phyloP scores from a whole-genome alignment of 2,329 filamentous ascomycete genomes.

The Lecanosticta acicola region DNA sequence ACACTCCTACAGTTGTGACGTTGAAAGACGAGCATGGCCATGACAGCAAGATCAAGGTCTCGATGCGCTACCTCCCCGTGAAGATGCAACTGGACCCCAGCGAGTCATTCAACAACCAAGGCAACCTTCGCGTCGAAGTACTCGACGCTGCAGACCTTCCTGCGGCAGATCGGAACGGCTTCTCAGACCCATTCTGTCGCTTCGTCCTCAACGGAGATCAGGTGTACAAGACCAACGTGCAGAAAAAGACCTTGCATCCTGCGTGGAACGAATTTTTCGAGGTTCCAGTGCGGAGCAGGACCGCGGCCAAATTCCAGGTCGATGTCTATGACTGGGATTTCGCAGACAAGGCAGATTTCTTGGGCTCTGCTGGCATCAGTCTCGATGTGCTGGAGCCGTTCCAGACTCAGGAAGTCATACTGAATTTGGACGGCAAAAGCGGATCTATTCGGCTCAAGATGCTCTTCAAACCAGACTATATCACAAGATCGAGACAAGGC shows the following conservation, averaged over 20 bases:
- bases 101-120: slow-evolving; percentile 99
- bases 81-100: slow-evolving; percentile 89
- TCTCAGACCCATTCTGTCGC: slow-evolving; percentile 93
- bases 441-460: slow-evolving; percentile 76
- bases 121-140: slow-evolving; percentile 86
- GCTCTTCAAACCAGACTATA: slow-evolving; percentile 88
- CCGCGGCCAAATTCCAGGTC: slow-evolving; percentile 73
- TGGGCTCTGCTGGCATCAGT: slow-evolving; percentile 73
- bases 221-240: slow-evolving; percentile 88
- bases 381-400: slow-evolving; percentile 81
- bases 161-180: slow-evolving; percentile 90
- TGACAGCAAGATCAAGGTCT: slow-evolving; percentile 76
- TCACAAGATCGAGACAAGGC: slow-evolving; percentile 78
- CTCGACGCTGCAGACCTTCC: slow-evolving; percentile 83
- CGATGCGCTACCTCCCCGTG: slow-evolving; percentile 89
- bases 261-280: slow-evolving; percentile 97
- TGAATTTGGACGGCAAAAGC: slow-evolving; percentile 81
- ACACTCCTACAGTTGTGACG: slow-evolving; percentile 79
- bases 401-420: slow-evolving; percentile 65
- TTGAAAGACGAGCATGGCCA: slow-evolving; percentile 73
- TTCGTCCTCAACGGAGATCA: slow-evolving; percentile 86
- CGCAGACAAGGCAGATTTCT: slow-evolving; percentile 84
- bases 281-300: slow-evolving; percentile 72
- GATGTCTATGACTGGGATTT: slow-evolving; percentile 96
- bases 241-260: slow-evolving; percentile 94